Conservation (phyloP, 2,329 filamentous ascomycete species). For the Hymenoscyphus scutula region DNA sequence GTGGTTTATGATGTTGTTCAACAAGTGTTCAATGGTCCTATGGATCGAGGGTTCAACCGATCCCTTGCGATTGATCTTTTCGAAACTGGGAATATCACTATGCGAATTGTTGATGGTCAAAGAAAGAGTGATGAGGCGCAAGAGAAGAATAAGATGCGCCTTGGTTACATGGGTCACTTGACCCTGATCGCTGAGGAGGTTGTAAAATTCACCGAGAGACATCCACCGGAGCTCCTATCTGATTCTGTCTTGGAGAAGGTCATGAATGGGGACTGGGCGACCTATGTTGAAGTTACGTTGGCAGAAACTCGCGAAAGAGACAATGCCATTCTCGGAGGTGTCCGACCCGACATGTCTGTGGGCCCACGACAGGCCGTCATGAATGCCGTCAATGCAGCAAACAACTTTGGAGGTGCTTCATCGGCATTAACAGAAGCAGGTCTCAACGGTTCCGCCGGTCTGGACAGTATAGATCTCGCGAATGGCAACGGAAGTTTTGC, state of each 20-base stretch:
- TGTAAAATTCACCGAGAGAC: constrained; percentile 94
- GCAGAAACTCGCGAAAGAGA: constrained; percentile 93
- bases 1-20: constrained; percentile 99
- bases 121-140: constrained; percentile 83
- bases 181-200: constrained; percentile 98
- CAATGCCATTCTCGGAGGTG: constrained; percentile 95
- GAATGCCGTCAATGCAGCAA: constrained; percentile 55
- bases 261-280: constrained; percentile 85
- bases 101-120: constrained; percentile 89
- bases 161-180: constrained; percentile 98
- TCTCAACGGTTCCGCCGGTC: constrained; percentile 58
- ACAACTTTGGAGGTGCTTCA: constrained; percentile 54
- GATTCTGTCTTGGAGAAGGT: constrained; percentile 83
- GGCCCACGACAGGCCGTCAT: constrained; percentile 67
- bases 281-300: constrained; percentile 89
- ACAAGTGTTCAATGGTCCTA: constrained; percentile 97
- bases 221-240: constrained; percentile 83
- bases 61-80: constrained; percentile 90
- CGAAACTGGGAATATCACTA: constrained; percentile 83
- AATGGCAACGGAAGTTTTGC: constrained; percentile 64
- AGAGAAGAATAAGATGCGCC: constrained; percentile 76
- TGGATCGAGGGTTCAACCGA: constrained; percentile 93
- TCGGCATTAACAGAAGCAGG: constrained; percentile 77
- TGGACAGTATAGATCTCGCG: constrained; percentile 62
- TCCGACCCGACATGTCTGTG: constrained; percentile 85